Evolutionary conservation across 2,329 filamentous ascomycete species (phyloP).

Genomic region (Colletotrichum sansevieriae): DNA sequence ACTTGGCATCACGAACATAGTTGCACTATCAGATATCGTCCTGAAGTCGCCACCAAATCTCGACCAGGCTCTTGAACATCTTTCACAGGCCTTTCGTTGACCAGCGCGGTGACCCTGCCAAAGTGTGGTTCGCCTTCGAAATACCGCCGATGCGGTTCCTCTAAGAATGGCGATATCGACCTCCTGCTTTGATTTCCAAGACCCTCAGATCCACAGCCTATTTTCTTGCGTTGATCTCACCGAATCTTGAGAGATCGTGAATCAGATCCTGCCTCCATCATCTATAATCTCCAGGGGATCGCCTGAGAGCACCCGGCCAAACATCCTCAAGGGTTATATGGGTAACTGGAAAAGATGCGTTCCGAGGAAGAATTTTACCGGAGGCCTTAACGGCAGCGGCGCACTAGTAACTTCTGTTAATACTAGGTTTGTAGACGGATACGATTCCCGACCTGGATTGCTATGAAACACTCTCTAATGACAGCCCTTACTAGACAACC

Average conservation of each 20-base stretch:
- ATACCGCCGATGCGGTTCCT: too few relatives aligned
- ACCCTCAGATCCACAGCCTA: too few relatives aligned
- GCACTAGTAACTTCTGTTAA: neutral
- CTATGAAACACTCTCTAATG: neutral
- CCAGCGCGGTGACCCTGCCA: too few relatives aligned
- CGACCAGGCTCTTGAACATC: too few relatives aligned
- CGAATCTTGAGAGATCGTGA: neutral
- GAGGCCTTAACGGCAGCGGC: conserved; percentile 1
- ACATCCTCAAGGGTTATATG: neutral
- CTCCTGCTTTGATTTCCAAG: too few relatives aligned
- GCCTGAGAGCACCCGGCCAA: neutral
- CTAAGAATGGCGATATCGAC: too few relatives aligned
- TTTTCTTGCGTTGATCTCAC: too few relatives aligned
- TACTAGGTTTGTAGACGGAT: neutral
- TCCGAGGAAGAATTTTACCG: neutral
- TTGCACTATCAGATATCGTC: too few relatives aligned
- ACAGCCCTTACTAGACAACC: neutral
- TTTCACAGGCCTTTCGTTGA: too few relatives aligned
- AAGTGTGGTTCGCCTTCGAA: too few relatives aligned
- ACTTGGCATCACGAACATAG: too few relatives aligned
- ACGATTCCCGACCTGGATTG: conserved; percentile 2
- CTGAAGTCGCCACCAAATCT: too few relatives aligned
- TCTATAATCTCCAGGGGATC: neutral
- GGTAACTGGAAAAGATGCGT: neutral
- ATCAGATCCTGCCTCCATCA: neutral